Percentiles rank a stretch among this genome's conserved stretches.
These are phyloP conservation scores for Arthrobotrys conoides DNA, from an alignment of 2,329 filamentous ascomycete species.

Conservation along the genomic window DNA sequence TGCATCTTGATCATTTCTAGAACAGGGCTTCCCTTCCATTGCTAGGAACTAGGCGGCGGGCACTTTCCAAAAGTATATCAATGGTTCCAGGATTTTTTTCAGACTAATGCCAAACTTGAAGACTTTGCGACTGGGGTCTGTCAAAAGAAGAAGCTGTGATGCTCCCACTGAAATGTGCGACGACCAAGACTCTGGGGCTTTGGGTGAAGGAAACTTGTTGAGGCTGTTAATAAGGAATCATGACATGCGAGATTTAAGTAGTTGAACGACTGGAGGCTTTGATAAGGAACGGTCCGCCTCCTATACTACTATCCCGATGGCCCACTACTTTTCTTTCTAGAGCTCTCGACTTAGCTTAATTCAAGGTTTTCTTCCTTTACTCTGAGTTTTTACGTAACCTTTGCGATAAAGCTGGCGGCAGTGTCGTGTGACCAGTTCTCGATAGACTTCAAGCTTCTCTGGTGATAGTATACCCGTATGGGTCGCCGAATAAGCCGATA, in stretches of 20 bases:
- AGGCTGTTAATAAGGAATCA: not conserved
- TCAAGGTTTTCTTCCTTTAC: constrained; percentile 18
- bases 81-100: not conserved
- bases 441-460: constrained; percentile 11
- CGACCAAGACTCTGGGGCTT: not conserved
- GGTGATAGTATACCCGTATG: not conserved
- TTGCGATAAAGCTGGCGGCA: not conserved
- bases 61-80: constrained; percentile 3
- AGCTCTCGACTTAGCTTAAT: constrained; percentile 1
- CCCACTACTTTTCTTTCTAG: constrained; percentile 11
- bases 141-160: constrained; percentile 23
- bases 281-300: constrained; percentile 24
- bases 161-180: not conserved
- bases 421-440: constrained; percentile 19
- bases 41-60: constrained; percentile 16
- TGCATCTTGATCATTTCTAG: constrained; percentile 16
- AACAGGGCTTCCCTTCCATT: constrained; percentile 17
- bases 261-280: not conserved
- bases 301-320: constrained; percentile 14
- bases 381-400: constrained; percentile 13
- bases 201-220: not conserved
- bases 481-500: not conserved
- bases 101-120: constrained; percentile 1
- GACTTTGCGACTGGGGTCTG: not conserved
- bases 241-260: not conserved